These are phyloP conservation scores for Hypoxylon rickii DNA, from an alignment of 495 filamentous ascomycete species.

Conservation along the genomic window DNA sequence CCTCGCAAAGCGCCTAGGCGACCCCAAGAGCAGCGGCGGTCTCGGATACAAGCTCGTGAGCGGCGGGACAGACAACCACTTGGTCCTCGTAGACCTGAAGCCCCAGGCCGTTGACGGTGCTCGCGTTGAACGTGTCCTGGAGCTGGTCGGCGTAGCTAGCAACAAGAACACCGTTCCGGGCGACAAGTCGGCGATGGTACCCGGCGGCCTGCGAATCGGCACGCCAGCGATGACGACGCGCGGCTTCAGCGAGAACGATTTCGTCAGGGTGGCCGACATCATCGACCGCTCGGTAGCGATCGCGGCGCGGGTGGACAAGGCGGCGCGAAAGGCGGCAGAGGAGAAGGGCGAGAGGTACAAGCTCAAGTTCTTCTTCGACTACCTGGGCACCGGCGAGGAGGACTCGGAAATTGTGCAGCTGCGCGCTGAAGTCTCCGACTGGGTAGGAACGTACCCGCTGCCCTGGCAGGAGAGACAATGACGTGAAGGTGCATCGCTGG, in stretches of 20 bases:
- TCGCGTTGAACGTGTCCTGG: constrained; percentile 90
- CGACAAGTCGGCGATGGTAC: constrained; percentile 89
- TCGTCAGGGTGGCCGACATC: constrained; percentile 85
- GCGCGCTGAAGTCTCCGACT: constrained; percentile 88
- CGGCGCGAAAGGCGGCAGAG: constrained; percentile 74
- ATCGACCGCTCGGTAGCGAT: constrained; percentile 91
- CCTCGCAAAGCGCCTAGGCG: constrained; percentile 74
- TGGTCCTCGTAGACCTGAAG: constrained; percentile 94
- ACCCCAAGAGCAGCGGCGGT: constrained; percentile 71
- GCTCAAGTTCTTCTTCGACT: constrained; percentile 84
- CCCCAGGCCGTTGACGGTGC: constrained; percentile 87
- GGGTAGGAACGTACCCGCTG: constrained; percentile 89
- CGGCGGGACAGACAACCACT: constrained; percentile 95
- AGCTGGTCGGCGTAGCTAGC: constrained; percentile 90
- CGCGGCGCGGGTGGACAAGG: constrained; percentile 80
- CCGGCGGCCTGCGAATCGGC: constrained; percentile 88
- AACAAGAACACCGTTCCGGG: constrained; percentile 99
- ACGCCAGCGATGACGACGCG: constrained; percentile 97
- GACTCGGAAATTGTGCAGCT: constrained; percentile 85
- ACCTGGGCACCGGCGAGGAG: constrained; percentile 79
- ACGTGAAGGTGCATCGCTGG: constrained; percentile 25
- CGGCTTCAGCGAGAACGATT: constrained; percentile 86
- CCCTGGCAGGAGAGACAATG: constrained; percentile 68
- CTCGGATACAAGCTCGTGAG: constrained; percentile 90
- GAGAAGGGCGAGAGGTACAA: constrained; percentile 80